Conservation (phyloP, 768 basidiomycete species). For the Collybia sp. region DNA sequence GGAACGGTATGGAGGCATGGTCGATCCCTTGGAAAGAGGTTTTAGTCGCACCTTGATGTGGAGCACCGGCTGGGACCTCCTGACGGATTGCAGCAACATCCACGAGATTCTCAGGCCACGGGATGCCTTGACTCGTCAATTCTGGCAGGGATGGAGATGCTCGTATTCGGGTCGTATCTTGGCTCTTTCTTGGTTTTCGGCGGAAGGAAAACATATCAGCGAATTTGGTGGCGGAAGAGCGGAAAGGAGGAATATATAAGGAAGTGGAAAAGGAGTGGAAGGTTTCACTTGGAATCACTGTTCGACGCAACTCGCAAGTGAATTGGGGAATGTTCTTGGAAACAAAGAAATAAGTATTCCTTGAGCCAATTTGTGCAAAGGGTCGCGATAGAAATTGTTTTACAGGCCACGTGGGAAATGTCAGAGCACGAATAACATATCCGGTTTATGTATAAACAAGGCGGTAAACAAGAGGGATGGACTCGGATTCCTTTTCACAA, state of each 20-base stretch:
- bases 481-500: slow-evolving; percentile 10
- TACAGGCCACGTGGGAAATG: no score
- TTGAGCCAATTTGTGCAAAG: no score
- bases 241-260: neutral
- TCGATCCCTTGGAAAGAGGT: slow-evolving; percentile 55
- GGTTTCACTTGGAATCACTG: neutral
- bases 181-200: slow-evolving; percentile 56
- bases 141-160: slow-evolving; percentile 82
- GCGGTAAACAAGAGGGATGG: slow-evolving; percentile 14
- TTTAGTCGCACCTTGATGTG: slow-evolving; percentile 64
- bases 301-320: no score
- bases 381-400: no score
- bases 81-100: slow-evolving; percentile 64
- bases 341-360: no score
- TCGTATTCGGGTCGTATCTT: slow-evolving; percentile 46
- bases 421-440: neutral
- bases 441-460: slow-evolving; percentile 1
- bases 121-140: slow-evolving; percentile 67
- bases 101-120: slow-evolving; percentile 83
- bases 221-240: slow-evolving; percentile 1
- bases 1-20: slow-evolving; percentile 64
- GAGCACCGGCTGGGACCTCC: slow-evolving; percentile 31
- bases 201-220: slow-evolving; percentile 70
- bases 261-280: neutral
- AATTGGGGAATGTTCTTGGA: no score